Evolutionary conservation across 129 eudicot species (phyloP).

Genomic region (Tagetes patula): DNA sequence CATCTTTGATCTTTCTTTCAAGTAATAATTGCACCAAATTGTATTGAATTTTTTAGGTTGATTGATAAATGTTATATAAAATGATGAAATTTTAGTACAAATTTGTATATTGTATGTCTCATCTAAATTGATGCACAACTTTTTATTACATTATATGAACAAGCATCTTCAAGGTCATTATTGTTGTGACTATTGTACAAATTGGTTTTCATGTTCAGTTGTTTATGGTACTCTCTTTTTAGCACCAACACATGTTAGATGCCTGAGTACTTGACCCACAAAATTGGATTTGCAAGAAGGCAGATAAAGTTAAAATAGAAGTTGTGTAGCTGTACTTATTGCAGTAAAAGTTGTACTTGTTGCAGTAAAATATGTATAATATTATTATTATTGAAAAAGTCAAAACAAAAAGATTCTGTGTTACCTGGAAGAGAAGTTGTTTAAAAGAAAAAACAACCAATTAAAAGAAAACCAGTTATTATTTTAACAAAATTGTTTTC

Average conservation of each 20-base stretch:
- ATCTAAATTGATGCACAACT: not conserved
- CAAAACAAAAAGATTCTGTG: slow-evolving; percentile 17
- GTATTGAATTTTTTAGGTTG: not conserved
- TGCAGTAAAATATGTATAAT: not conserved
- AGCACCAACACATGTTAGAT: slow-evolving; percentile 5
- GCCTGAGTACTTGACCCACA: slow-evolving; percentile 1
- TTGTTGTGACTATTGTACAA: slow-evolving; percentile 7
- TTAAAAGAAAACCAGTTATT: not conserved
- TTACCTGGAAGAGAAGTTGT: slow-evolving; percentile 25
- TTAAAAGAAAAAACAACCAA: not conserved
- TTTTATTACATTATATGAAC: not conserved
- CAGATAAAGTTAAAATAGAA: not conserved
- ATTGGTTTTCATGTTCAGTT: not conserved
- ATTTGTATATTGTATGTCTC: not conserved
- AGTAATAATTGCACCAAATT: not conserved
- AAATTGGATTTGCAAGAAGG: not conserved
- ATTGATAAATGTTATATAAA: not conserved
- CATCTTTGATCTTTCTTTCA: not conserved
- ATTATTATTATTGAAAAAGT: slow-evolving; percentile 4
- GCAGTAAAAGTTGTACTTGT: slow-evolving; percentile 6
- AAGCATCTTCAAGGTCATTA: not conserved
- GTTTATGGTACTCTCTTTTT: slow-evolving; percentile 9
- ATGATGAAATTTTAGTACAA: not conserved
- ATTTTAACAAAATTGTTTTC: slow-evolving; percentile 13
- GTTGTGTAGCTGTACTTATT: not conserved